Conservation (phyloP, 2,329 filamentous ascomycete genomes). For the Lachnellula suecica region DNA sequence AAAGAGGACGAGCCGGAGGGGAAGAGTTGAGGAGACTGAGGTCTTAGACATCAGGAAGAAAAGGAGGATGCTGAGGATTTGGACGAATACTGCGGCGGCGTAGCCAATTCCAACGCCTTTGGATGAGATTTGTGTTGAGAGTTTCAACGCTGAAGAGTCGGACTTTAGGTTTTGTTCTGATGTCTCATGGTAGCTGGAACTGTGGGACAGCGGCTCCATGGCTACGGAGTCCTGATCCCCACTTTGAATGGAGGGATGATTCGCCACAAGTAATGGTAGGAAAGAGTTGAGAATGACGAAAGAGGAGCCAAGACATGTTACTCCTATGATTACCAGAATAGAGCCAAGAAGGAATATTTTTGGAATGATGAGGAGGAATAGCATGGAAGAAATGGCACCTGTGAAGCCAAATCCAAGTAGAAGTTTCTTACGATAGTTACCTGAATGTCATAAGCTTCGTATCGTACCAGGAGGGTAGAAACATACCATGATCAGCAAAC, state of each 20-base stretch:
- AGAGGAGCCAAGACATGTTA: constrained; percentile 90
- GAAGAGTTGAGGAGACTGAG: constrained; percentile 72
- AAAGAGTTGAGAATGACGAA: constrained; percentile 96
- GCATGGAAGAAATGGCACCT: constrained; percentile 82
- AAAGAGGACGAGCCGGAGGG: constrained; percentile 80
- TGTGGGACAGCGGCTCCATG: constrained; percentile 15
- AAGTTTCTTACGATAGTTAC: constrained; percentile 79
- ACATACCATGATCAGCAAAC: constrained; percentile 80
- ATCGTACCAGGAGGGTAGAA: neutral
- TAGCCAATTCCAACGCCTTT: constrained; percentile 94
- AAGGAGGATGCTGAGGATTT: constrained; percentile 76
- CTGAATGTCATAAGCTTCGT: constrained; percentile 14
- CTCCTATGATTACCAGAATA: constrained; percentile 81
- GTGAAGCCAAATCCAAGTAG: constrained; percentile 78
- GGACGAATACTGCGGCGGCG: constrained; percentile 78
- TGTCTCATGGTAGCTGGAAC: neutral
- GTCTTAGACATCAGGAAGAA: constrained; percentile 51
- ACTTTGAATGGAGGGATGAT: constrained; percentile 57
- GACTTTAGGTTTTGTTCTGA: constrained; percentile 36
- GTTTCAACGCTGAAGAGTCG: constrained; percentile 65
- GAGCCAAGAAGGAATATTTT: constrained; percentile 76
- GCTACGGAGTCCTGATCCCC: constrained; percentile 1
- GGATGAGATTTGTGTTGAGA: constrained; percentile 88
- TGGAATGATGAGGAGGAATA: constrained; percentile 77
- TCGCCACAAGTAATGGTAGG: constrained; percentile 81